Evolutionary conservation across 1,284 basidiomycete species (phyloP).

Genomic region (Trichosporon asahii): DNA sequence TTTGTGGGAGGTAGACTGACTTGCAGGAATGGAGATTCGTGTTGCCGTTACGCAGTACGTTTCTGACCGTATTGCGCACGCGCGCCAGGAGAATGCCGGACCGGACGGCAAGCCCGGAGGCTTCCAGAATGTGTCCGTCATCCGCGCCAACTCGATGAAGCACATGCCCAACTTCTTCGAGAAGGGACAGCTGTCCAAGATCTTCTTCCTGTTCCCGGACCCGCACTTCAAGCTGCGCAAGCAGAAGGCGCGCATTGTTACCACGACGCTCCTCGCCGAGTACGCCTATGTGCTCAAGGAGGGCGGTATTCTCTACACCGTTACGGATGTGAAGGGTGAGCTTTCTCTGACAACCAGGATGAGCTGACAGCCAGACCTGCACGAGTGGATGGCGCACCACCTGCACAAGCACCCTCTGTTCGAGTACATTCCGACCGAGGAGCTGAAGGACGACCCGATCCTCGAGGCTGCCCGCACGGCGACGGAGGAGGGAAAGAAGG

Average conservation of each 20-base stretch:
- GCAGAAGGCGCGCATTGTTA: constrained; percentile 94
- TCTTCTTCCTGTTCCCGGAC: constrained; percentile 99
- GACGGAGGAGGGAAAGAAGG: constrained; percentile 97
- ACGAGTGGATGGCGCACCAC: constrained; percentile 93
- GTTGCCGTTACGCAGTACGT: constrained; percentile 97
- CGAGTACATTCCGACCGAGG: constrained; percentile 69
- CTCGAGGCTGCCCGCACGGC: constrained; percentile 75
- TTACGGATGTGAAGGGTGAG: constrained; percentile 79
- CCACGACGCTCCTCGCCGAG: constrained; percentile 81
- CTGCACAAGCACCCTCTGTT: constrained; percentile 83
- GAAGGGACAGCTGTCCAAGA: constrained; percentile 82
- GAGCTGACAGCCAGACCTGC: constrained; percentile 60
- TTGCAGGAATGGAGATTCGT: constrained; percentile 89
- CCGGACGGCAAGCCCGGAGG: constrained; percentile 52
- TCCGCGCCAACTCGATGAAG: constrained; percentile 98
- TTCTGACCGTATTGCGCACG: constrained; percentile 83
- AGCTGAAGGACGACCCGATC: constrained; percentile 62
- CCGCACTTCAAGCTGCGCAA: constrained; percentile 98
- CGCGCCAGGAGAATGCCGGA: constrained; percentile 61
- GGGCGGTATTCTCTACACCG: constrained; percentile 93
- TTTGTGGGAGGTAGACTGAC: not conserved
- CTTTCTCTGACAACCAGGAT: not conserved
- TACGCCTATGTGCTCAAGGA: constrained; percentile 91
- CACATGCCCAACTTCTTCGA: constrained; percentile 96
- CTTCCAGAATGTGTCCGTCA: constrained; percentile 90